phyloP scores from a whole-genome alignment of 345 rosid species.

The Syzygium grande region DNA sequence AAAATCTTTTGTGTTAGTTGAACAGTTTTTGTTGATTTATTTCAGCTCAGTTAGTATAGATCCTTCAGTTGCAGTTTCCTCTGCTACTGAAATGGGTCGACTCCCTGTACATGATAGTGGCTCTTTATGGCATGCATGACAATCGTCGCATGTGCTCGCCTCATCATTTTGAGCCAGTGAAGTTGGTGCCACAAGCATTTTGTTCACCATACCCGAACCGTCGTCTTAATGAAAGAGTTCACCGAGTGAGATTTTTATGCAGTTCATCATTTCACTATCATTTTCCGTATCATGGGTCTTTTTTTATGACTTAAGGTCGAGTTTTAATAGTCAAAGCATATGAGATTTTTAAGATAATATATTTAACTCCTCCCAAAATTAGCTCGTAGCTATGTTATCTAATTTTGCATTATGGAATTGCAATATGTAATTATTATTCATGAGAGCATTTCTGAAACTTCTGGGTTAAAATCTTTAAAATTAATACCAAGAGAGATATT shows the following conservation, averaged over 20 bases:
- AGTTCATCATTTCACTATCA: not conserved
- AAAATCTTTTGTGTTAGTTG: no score
- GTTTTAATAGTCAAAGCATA: not conserved
- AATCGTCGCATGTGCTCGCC: not conserved
- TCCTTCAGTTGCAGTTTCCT: conserved; percentile 48
- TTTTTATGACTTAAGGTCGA: not conserved
- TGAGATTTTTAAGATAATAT: not conserved
- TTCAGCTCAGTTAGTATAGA: not conserved
- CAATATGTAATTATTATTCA: no score
- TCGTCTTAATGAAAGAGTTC: not conserved
- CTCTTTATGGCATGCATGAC: not conserved
- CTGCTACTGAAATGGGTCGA: conserved; percentile 55
- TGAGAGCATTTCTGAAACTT: no score
- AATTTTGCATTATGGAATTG: no score
- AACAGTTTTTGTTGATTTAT: not conserved
- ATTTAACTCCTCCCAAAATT: not conserved
- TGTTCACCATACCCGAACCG: no score
- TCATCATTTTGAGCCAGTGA: accelerated
- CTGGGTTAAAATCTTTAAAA: no score
- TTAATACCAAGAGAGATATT: no score
- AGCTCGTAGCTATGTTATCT: no score
- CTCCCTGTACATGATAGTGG: not conserved
- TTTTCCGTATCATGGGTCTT: not conserved
- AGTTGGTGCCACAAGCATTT: not conserved
- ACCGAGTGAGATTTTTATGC: not conserved